Conservation (phyloP, 2,329 filamentous ascomycete genomes). For the Neofusicoccum ribis region DNA sequence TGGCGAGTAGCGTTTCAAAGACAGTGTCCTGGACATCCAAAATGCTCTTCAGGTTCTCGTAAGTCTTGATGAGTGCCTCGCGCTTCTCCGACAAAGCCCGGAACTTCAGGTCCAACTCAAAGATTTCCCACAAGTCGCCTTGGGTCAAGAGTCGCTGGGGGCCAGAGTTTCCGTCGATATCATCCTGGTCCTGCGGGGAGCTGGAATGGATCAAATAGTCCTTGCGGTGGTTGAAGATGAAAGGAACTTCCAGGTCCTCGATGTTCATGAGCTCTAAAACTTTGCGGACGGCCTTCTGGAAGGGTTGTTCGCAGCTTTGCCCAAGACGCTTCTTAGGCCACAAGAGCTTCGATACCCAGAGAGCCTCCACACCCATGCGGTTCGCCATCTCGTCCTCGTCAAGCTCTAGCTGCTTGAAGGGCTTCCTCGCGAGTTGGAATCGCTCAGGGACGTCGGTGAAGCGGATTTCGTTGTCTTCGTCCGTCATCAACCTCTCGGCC, state of each 20-base stretch:
- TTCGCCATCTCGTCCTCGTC: slow-evolving; percentile 69
- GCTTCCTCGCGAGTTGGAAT: slow-evolving; percentile 86
- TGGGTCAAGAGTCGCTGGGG: slow-evolving; percentile 90
- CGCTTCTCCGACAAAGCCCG: slow-evolving; percentile 90
- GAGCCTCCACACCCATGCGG: slow-evolving; percentile 75
- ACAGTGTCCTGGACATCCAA: slow-evolving; percentile 66
- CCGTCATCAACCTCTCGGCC: slow-evolving; percentile 89
- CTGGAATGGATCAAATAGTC: slow-evolving; percentile 93
- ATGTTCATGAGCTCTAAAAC: slow-evolving; percentile 94
- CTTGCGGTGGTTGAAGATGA: slow-evolving; percentile 97
- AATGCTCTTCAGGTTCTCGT: slow-evolving; percentile 66
- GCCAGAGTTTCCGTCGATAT: slow-evolving; percentile 68
- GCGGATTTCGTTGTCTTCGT: slow-evolving; percentile 90
- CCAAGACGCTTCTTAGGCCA: slow-evolving; percentile 81
- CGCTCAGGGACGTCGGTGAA: slow-evolving; percentile 88
- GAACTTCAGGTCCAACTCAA: slow-evolving; percentile 94
- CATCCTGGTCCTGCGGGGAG: slow-evolving; percentile 61
- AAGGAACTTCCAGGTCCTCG: slow-evolving; percentile 93
- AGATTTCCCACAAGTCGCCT: slow-evolving; percentile 90
- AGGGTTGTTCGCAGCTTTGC: slow-evolving; percentile 73
- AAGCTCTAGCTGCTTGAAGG: slow-evolving; percentile 80
- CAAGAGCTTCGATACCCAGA: slow-evolving; percentile 88
- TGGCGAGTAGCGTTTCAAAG: slow-evolving; percentile 78
- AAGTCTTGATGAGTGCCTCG: slow-evolving; percentile 77
- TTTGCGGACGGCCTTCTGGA: slow-evolving; percentile 84